Conservation (phyloP, 257 asterid genomes). For the Paulownia fortunei region DNA sequence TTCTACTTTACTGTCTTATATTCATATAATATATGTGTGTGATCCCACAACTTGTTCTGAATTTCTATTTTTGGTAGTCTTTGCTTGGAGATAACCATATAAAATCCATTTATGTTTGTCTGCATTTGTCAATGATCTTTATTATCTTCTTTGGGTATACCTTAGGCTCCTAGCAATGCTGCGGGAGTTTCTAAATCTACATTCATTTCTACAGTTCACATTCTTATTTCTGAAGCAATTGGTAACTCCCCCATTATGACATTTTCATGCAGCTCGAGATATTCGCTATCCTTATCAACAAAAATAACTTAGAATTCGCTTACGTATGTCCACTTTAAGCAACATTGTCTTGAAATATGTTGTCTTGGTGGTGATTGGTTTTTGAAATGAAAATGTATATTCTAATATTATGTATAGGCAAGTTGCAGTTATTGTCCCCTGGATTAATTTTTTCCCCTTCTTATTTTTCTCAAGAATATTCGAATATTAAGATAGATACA, state of each 20-base stretch:
- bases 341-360: slow-evolving; percentile 12
- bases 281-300: slow-evolving; percentile 12
- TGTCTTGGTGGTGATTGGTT: not conserved
- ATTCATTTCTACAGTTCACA: slow-evolving; percentile 1
- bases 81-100: not conserved
- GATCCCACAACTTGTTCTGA: slow-evolving; percentile 8
- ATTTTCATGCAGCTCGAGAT: slow-evolving; percentile 23
- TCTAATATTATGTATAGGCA: no score
- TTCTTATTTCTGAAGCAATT: slow-evolving; percentile 20
- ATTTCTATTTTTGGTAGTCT: slow-evolving; percentile 1
- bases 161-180: not conserved
- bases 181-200: not conserved
- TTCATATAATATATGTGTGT: not conserved
- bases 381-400: not conserved
- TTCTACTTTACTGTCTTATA: not conserved
- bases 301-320: not conserved
- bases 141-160: slow-evolving; percentile 2
- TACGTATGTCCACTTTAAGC: slow-evolving; percentile 1
- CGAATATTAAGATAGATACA: no score
- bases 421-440: no score
- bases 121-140: slow-evolving; percentile 19
- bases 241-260: not conserved
- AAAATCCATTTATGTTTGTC: not conserved
- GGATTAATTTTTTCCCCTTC: no score
- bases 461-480: not conserved